Evolutionary conservation across 2,329 filamentous ascomycete genomes (phyloP), one percentile per base, ranked within the genome.

Genomic region (Thielaviopsis populi): DNA sequence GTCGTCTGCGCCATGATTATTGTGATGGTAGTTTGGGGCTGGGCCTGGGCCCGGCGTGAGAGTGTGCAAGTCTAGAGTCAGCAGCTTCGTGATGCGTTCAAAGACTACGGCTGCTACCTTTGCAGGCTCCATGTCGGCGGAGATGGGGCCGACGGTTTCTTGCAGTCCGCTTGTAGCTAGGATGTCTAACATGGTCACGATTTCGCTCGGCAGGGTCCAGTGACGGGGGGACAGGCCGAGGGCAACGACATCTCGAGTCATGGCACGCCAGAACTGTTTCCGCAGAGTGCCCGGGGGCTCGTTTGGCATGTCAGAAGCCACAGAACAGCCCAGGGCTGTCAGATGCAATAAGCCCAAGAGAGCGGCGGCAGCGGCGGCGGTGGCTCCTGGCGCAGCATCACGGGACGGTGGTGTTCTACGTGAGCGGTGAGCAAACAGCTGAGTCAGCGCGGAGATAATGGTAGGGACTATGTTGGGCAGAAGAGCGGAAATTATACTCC

Each of bases 131-230:
- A 75, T 73, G 24, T 75, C 74, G 0, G 76, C 72, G 1, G 74
- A 73, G 62, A 89, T 83, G 17, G 87, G 83, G 0, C 89, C 88
- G 60, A 92, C 83, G 0, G 83, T 85, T 1, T 77, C 74, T 0
- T 80, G 74, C 0, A 88, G 77, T 0, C 82, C 79, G 4, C 87
- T 89, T 0, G 85, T 87, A 42, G 80, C 79, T 1, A 94, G 74
- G 59, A 91, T 77, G 30, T 80, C 78, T 8, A 91, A 75, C 75
- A 86, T 86, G 33, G 79, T 76, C 1, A 82, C 74, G 62, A 88
- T 85, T 60, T 89, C 84, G 1, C 76, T 72, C 0, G 83, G 74
- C 1, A 81, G 80, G 66, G 91, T 87, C 63, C 84, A 46, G 41
- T 56, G 50, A 13, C 27, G 84, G 37, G 82, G 81, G 66, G 82